Base-by-base conservation (phyloP, 352 stramenopile genomes). In the Stramenopiles sp. region DNA sequence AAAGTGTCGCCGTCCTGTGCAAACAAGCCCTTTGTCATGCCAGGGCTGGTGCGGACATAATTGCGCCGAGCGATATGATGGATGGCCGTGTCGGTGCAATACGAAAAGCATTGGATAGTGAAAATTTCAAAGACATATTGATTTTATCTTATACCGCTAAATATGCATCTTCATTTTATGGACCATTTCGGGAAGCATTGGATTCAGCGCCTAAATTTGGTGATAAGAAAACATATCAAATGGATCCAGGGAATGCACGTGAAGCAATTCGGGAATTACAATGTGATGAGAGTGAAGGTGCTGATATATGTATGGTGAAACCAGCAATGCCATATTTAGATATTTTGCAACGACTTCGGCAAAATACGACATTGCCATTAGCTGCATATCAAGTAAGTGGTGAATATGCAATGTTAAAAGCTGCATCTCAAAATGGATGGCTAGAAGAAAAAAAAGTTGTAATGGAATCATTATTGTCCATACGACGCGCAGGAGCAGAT, bases 121-220 rank as follows among this genome's bases (percentile, higher is more conserved):
- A 98, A 81, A 93, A 92, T 73, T 98, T 97, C 86, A 94, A 92
- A 80, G 92, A 99, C 87, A 94, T 98, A 79, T 97, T 91, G 43
- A 98, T 99, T 85, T 93, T 99, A 84, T 91, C 94, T 27, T 99
- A 99, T 89, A 98, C 96, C 78, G 97, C 95, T 78, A 99, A 99
- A 85, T 97, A 97, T 84, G 92, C 93, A 1, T 95, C 89, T 53
- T 92, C 92, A 80, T 97, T 96, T 88, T 97, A 97, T 84, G 92
- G 91, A 78, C 92, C 92, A 63, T 97, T 97, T 88, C 89, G 96
- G 79, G 93, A 98, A 84, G 96, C 96, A 7, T 89, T 99, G 78
- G 95, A 98, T 83, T 98, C 92, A 69, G 93, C 90, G 33, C 93
- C 93, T 90, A 97, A 87, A 89, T 53, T 53, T 53, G 90, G 89